Percentiles rank a stretch among this genome's conserved stretches.
These are phyloP conservation scores for Globisporangium splendens DNA, from an alignment of 352 stramenopile species.

Conservation along the genomic window DNA sequence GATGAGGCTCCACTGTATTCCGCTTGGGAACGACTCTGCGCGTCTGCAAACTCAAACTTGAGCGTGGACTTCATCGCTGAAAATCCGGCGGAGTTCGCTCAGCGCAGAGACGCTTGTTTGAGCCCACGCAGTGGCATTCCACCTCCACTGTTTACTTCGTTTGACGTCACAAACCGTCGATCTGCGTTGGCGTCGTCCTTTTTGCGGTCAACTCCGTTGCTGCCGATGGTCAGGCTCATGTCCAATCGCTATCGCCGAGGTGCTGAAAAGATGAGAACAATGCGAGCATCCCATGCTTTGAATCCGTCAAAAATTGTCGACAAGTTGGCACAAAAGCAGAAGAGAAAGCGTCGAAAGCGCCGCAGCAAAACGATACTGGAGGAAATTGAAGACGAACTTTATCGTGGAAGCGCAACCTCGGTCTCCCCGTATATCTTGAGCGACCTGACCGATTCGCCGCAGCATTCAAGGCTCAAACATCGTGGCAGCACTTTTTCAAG, in stretches of 20 bases:
- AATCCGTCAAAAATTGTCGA: not conserved
- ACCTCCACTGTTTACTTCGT: constrained; percentile 23
- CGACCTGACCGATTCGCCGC: not conserved
- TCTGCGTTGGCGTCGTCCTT: constrained; percentile 32
- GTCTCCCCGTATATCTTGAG: not conserved
- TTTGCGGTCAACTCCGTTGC: constrained; percentile 23
- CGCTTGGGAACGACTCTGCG: constrained; percentile 48
- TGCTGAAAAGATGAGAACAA: constrained; percentile 22
- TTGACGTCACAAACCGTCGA: constrained; percentile 23
- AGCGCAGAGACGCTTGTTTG: constrained; percentile 30
- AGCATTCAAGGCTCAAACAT: constrained; percentile 4
- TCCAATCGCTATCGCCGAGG: constrained; percentile 27
- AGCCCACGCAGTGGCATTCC: constrained; percentile 28
- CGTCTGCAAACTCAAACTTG: constrained; percentile 36
- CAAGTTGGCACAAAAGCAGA: not conserved
- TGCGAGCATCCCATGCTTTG: not conserved
- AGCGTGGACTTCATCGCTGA: constrained; percentile 45
- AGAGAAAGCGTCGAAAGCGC: not conserved
- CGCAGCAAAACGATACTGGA: constrained; percentile 14
- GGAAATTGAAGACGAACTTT: constrained; percentile 15
- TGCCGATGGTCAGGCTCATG: constrained; percentile 30
- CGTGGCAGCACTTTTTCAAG: constrained; percentile 5
- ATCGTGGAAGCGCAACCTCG: not conserved
- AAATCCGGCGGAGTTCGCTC: constrained; percentile 21
- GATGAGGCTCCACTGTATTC: constrained; percentile 55